A percentile compares a stretch with the other conserved stretches of the same genome.
Conservation (phyloP, 139 green algal genomes). For the Yamagishiella unicocca region DNA sequence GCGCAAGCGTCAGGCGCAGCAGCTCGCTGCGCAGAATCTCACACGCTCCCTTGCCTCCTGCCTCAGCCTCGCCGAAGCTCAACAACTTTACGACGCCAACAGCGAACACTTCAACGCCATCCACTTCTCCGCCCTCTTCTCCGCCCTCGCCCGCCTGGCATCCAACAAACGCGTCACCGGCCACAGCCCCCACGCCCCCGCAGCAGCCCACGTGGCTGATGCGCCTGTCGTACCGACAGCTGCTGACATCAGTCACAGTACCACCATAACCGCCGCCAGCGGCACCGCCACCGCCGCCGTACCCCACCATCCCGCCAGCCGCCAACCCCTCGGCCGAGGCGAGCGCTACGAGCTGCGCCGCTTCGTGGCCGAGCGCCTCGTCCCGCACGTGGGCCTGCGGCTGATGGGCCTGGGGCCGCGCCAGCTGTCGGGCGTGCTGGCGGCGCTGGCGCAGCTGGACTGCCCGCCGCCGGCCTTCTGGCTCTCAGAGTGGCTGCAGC, state of each 20-base stretch:
- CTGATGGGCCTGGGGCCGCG: constrained; percentile 15
- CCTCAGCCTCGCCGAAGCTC: neutral
- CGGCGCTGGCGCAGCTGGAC: constrained; percentile 1
- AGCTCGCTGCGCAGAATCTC: neutral
- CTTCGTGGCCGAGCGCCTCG: neutral
- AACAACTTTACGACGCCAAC: neutral
- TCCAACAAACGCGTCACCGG: neutral
- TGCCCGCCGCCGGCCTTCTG: constrained; percentile 23
- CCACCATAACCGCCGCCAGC: neutral
- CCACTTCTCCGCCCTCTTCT: constrained; percentile 34
- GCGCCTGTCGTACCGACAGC: neutral
- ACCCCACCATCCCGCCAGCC: neutral
- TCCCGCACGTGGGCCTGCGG: constrained; percentile 1
- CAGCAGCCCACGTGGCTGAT: neutral
- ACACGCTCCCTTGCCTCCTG: neutral
- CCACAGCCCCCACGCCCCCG: neutral
- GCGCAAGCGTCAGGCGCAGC: neutral
- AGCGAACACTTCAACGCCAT: constrained; percentile 24
- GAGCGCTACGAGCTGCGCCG: neutral
- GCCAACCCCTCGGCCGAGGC: neutral
- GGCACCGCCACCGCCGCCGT: neutral
- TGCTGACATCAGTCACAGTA: neutral
- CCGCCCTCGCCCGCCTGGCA: neutral
- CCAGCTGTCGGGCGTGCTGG: constrained; percentile 14
- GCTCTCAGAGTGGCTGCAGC: constrained; percentile 37